These are phyloP conservation scores for Botrytis fabae DNA, from an alignment of 2,329 filamentous ascomycete genomes.

Conservation along the genomic window DNA sequence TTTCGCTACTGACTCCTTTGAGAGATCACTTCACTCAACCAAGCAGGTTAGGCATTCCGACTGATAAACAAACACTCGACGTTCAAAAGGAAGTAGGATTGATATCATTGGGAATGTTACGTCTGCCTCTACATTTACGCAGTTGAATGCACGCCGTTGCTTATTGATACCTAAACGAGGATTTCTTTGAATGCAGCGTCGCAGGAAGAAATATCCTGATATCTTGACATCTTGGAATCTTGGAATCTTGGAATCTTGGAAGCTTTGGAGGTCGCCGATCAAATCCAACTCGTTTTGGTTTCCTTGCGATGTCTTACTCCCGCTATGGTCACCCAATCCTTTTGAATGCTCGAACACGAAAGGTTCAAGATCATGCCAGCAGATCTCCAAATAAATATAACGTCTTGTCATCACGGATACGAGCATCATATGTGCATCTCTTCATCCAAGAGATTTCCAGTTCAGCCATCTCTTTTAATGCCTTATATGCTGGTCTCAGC, in stretches of 20 bases:
- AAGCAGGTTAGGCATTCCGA: not conserved
- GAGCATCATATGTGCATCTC: constrained; percentile 12
- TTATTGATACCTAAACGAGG: constrained; percentile 10
- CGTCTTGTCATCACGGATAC: constrained; percentile 23
- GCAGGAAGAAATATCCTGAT: not conserved
- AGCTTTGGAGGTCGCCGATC: constrained; percentile 11
- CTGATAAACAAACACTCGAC: not conserved
- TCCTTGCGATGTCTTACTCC: constrained; percentile 24
- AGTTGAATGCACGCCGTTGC: not conserved
- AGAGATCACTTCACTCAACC: not conserved
- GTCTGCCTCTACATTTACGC: constrained; percentile 9
- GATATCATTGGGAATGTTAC: not conserved
- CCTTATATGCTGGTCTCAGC: constrained; percentile 19
- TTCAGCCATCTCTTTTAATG: constrained; percentile 20
- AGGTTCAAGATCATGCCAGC: constrained; percentile 21
- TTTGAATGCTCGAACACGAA: not conserved
- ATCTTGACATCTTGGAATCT: not conserved
- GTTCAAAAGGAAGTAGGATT: not conserved
- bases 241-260: not conserved
- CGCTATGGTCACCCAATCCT: constrained; percentile 14
- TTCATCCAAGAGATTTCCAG: constrained; percentile 15
- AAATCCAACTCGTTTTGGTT: constrained; percentile 8
- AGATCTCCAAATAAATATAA: constrained; percentile 23
- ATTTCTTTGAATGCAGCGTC: not conserved
- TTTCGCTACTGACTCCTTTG: not conserved